These are phyloP conservation scores for Elsinoe batatas DNA, from an alignment of 2,329 filamentous ascomycete species.

Conservation along the genomic window DNA sequence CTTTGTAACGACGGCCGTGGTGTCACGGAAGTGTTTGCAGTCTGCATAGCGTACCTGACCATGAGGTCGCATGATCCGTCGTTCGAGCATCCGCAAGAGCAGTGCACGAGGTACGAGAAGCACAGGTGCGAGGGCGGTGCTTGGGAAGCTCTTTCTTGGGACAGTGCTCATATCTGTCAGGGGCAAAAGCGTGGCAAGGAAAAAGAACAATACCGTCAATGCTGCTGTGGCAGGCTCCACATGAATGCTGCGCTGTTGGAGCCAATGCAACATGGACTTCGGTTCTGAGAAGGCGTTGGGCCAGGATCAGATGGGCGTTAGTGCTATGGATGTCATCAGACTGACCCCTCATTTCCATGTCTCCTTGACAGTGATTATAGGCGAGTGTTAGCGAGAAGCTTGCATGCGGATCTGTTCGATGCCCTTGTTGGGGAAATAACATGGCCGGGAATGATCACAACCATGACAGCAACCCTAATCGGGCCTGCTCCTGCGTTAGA, in stretches of 20 bases:
- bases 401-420: neutral
- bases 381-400: neutral
- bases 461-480: neutral
- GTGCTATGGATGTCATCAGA: neutral
- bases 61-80: neutral
- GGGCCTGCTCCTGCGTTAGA: neutral
- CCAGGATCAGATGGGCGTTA: neutral
- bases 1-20: neutral
- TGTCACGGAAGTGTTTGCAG: constrained; percentile 2
- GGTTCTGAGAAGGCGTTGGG: neutral
- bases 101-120: neutral
- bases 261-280: constrained; percentile 2
- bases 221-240: neutral
- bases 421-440: neutral
- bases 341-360: neutral
- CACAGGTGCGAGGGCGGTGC: neutral
- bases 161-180: constrained; percentile 1
- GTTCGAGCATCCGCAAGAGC: constrained; percentile 3
- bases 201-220: neutral
- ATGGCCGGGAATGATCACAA: neutral
- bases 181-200: neutral
- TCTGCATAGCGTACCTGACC: neutral
- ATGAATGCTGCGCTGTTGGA: neutral
- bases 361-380: neutral
- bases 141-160: neutral